Conservation (phyloP, 2,329 filamentous ascomycete species). For the Aspergillus sp. region DNA sequence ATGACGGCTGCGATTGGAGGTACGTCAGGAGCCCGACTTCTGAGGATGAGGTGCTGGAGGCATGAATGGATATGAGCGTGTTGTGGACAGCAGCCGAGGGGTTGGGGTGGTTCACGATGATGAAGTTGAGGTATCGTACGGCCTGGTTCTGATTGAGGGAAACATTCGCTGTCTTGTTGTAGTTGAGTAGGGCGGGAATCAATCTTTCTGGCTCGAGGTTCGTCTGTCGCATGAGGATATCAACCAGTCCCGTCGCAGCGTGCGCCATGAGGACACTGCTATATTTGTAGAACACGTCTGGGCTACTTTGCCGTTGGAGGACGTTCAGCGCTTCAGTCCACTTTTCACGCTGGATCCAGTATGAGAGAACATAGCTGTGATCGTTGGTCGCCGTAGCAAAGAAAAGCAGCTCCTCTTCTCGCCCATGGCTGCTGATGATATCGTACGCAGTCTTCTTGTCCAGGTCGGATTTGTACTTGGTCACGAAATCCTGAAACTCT, state of each 20-base stretch:
- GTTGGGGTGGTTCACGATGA: conserved; percentile 77
- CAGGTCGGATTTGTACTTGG: conserved; percentile 78
- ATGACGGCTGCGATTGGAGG: conserved; percentile 84
- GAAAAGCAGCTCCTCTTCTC: conserved; percentile 87
- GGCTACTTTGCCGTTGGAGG: conserved; percentile 86
- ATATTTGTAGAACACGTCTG: conserved; percentile 93
- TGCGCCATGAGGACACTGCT: conserved; percentile 96
- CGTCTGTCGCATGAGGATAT: conserved; percentile 88
- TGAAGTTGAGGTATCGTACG: conserved; percentile 87
- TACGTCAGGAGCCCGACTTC: conserved; percentile 85
- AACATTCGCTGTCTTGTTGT: conserved; percentile 71
- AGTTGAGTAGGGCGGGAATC: conserved; percentile 90
- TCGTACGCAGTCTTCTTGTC: conserved; percentile 93
- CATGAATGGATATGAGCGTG: conserved; percentile 93
- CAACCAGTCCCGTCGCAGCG: conserved; percentile 79
- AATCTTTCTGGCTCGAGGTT: conserved; percentile 82
- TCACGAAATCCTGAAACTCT: conserved; percentile 87
- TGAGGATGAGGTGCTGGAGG: conserved; percentile 76
- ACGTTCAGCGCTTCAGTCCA: conserved; percentile 86
- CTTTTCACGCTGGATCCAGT: conserved; percentile 94
- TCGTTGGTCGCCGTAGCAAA: conserved; percentile 88
- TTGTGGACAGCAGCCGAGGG: conserved; percentile 89
- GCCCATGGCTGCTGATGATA: conserved; percentile 89
- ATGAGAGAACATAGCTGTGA: conserved; percentile 90
- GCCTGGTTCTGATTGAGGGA: conserved; percentile 80